Base-by-base conservation (phyloP, 441 rosid species). In the Cnidoscolus chayamansa region DNA sequence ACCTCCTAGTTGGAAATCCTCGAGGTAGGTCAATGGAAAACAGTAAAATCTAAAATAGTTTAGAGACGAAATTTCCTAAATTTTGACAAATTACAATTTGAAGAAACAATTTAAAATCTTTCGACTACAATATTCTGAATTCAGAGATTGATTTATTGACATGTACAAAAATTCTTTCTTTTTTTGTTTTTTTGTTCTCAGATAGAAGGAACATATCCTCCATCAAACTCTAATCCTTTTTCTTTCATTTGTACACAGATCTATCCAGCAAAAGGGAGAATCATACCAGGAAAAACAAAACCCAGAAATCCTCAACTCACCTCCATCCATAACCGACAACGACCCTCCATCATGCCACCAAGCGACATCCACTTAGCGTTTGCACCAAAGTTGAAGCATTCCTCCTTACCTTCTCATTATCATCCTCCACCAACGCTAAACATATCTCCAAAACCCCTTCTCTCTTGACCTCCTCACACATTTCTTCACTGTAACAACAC, bases 381-480 rank as follows among this genome's bases (percentile, higher is more conserved):
- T 81, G 88, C 55, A 91, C 79, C 80, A 95, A 84, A 68, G 60
- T 84, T 10, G 86, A 77, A 43, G 93, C 92, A 78, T 86, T 89
- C 73, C 88, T 89, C 73, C 89, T 83, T 71, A 91, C 76, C 87
- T 91, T 92, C 77, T 91, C 98, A 79, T 90, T 86, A 45, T 92
- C 96, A 75, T 83, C 90, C 75, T 84, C 86, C 84, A 86, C 65
- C 75, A 91, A 82, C 65, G 85, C 80, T 55, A 82, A 35, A 67
- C 99, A 92, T 45, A 86, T 79, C 83, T 87, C 92, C 63, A 91
- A 68, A 66, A 86, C 86, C 19, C 93, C 91, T 78, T 78, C 84
- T 56, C 80, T 86, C 70, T 70, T 72, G 4, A 85, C 90, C 63
- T 86, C 85, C 51, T 55, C 66, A 30, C 87, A 77, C 17, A 86